Conservation (phyloP, 352 stramenopile species). For the Globisporangium spiculum region DNA sequence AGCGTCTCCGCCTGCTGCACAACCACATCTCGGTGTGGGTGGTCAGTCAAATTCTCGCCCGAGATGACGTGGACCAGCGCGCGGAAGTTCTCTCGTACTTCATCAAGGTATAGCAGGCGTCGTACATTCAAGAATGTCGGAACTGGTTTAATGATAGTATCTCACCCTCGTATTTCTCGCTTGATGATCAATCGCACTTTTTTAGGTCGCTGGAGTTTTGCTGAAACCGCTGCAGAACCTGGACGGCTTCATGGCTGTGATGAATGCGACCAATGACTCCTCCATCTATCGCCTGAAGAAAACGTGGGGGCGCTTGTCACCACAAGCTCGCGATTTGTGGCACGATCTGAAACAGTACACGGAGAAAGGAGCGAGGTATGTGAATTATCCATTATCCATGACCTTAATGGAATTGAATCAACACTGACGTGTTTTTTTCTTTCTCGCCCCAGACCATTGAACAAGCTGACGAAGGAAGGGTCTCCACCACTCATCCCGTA, state of each 20-base stretch:
- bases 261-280: slow-evolving; percentile 88
- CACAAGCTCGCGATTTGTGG: slow-evolving; percentile 74
- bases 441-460: slow-evolving; percentile 36
- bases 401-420: neutral
- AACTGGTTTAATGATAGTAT: neutral
- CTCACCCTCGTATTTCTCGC: neutral
- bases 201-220: slow-evolving; percentile 65
- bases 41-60: slow-evolving; percentile 73
- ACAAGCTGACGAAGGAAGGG: slow-evolving; percentile 78
- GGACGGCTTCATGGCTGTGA: slow-evolving; percentile 88
- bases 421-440: neutral
- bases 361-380: slow-evolving; percentile 68
- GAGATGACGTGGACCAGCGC: slow-evolving; percentile 76
- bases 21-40: slow-evolving; percentile 88
- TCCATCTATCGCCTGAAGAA: slow-evolving; percentile 87
- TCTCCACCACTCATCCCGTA: slow-evolving; percentile 76
- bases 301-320: slow-evolving; percentile 70
- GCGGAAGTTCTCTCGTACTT: slow-evolving; percentile 82
- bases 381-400: neutral
- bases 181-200: neutral
- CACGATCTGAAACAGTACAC: slow-evolving; percentile 81
- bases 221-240: slow-evolving; percentile 81
- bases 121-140: neutral
- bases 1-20: slow-evolving; percentile 77
- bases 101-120: slow-evolving; percentile 47